A percentile compares a stretch with the other conserved stretches of the same genome.
Conservation (phyloP, 2,329 filamentous ascomycete species). For the Stagonosporopsis rhizophila region DNA sequence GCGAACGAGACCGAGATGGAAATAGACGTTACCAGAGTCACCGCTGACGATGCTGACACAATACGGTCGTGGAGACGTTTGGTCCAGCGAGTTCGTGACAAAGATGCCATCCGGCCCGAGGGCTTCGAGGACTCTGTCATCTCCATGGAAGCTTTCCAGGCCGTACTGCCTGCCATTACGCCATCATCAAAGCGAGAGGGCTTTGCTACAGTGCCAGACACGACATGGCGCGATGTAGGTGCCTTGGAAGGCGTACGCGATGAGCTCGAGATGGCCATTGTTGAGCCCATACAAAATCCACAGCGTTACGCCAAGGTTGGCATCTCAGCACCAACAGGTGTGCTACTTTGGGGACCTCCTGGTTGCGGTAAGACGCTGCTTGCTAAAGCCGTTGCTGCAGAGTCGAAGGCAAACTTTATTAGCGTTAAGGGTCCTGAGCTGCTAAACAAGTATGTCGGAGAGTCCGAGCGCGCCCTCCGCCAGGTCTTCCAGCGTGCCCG, state of each 20-base stretch:
- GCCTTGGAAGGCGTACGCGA: slow-evolving; percentile 80
- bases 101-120: slow-evolving; percentile 58
- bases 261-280: slow-evolving; percentile 83
- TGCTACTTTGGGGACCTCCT: slow-evolving; percentile 94
- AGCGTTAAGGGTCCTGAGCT: slow-evolving; percentile 96
- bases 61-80: slow-evolving; percentile 52
- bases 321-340: slow-evolving; percentile 81
- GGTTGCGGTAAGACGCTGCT: slow-evolving; percentile 97
- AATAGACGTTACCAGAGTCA: slow-evolving; percentile 51
- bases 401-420: slow-evolving; percentile 97
- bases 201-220: slow-evolving; percentile 91
- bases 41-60: slow-evolving; percentile 25
- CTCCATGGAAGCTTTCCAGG: slow-evolving; percentile 73
- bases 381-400: slow-evolving; percentile 94
- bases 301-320: slow-evolving; percentile 78
- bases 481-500: slow-evolving; percentile 90
- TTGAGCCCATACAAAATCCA: slow-evolving; percentile 85
- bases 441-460: slow-evolving; percentile 93
- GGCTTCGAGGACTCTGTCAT: slow-evolving; percentile 65
- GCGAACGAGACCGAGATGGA: slow-evolving; percentile 57
- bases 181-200: slow-evolving; percentile 89
- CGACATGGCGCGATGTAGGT: slow-evolving; percentile 92
- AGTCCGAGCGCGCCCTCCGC: slow-evolving; percentile 90
- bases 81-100: slow-evolving; percentile 59
- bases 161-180: slow-evolving; percentile 76